A percentile compares a stretch with the other conserved stretches of the same genome.
These are phyloP conservation scores for Coniella lustricola DNA, from an alignment of 2,329 filamentous ascomycete species.

Conservation along the genomic window DNA sequence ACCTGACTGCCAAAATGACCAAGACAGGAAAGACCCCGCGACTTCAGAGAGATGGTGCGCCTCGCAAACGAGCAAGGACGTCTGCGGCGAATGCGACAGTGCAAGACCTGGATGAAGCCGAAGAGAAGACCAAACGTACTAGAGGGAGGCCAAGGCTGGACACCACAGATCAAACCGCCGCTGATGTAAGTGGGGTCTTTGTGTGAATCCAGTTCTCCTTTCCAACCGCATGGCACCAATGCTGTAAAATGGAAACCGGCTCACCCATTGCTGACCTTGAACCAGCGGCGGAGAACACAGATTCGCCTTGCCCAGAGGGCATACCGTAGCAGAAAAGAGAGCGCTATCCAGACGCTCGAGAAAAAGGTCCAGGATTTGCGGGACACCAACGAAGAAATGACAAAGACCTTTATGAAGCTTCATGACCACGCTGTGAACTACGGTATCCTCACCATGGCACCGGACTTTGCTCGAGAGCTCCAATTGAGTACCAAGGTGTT, in stretches of 20 bases:
- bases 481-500: constrained; percentile 52
- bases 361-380: constrained; percentile 63
- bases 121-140: constrained; percentile 50
- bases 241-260: too few species aligned
- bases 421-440: constrained; percentile 54
- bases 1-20: constrained; percentile 16
- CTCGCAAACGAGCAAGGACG: constrained; percentile 14
- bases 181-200: constrained; percentile 57
- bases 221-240: too few species aligned
- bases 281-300: constrained; percentile 69
- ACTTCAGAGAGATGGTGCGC: constrained; percentile 17
- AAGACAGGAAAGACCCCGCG: constrained; percentile 26
- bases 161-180: constrained; percentile 68
- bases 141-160: constrained; percentile 70
- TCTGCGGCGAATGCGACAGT: background rate
- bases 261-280: background rate
- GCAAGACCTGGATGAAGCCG: constrained; percentile 22
- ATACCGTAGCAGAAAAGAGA: constrained; percentile 79
- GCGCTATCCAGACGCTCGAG: constrained; percentile 67
- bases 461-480: constrained; percentile 51
- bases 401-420: constrained; percentile 60
- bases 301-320: constrained; percentile 81
- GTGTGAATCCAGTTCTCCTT: constrained; percentile 8
- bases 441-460: constrained; percentile 49
- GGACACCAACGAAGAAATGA: constrained; percentile 65